Evolutionary conservation across 495 filamentous ascomycete species (phyloP).

Genomic region (Xylaria scruposa): DNA sequence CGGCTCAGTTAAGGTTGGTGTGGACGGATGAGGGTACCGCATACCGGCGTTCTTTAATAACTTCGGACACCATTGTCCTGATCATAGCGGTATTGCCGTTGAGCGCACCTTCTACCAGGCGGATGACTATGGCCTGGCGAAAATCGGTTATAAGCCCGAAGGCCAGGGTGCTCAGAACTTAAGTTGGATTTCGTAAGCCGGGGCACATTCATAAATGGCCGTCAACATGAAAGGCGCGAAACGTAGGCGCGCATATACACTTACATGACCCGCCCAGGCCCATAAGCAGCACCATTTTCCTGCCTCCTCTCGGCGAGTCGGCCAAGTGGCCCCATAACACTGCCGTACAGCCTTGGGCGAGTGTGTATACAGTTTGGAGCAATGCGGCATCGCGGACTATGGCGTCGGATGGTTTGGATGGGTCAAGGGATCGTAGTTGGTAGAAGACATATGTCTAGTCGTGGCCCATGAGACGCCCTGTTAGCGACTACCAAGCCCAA

Average conservation of each 20-base stretch:
- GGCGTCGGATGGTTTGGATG: constrained; percentile 58
- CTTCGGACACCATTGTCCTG: constrained; percentile 70
- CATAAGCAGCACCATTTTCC: constrained; percentile 68
- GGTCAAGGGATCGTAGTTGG: constrained; percentile 64
- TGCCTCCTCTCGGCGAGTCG: constrained; percentile 65
- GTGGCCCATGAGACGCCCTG: background rate
- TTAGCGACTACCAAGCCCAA: background rate
- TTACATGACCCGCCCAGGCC: constrained; percentile 62
- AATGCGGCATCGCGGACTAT: constrained; percentile 71
- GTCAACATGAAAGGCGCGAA: too few relatives aligned
- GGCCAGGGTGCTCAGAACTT: constrained; percentile 66
- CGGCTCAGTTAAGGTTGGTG: background rate
- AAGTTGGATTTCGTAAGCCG: constrained; percentile 1
- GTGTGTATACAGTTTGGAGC: constrained; percentile 69
- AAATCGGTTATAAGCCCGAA: constrained; percentile 71
- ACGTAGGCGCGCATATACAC: background rate
- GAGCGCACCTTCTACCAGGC: constrained; percentile 66
- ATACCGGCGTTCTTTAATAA: constrained; percentile 68
- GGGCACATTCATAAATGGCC: background rate
- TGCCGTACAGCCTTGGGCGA: constrained; percentile 71
- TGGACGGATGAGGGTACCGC: constrained; percentile 71
- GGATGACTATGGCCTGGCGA: constrained; percentile 65
- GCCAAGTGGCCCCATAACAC: constrained; percentile 71
- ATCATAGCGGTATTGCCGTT: constrained; percentile 75
- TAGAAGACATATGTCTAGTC: constrained; percentile 65